A percentile compares a stretch with the other conserved stretches of the same genome.
These are phyloP conservation scores for Detonula confervacea DNA, from an alignment of 352 stramenopile species.

Conservation along the genomic window DNA sequence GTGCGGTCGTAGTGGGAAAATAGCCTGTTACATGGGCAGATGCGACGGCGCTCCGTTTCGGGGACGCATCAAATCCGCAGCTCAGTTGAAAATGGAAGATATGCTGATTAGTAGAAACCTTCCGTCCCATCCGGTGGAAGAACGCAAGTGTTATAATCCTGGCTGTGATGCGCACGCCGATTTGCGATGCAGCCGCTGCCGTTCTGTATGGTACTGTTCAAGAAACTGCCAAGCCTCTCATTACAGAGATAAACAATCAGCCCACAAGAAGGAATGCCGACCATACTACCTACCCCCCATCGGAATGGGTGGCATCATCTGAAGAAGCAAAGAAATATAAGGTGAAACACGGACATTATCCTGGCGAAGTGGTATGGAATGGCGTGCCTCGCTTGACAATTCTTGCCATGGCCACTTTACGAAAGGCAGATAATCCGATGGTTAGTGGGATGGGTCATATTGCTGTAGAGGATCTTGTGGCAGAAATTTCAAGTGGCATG, in stretches of 20 bases:
- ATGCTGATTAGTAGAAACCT: constrained; percentile 5
- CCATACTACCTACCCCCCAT: neutral
- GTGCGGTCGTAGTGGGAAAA: neutral
- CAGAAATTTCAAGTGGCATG: too few species aligned
- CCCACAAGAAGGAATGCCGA: neutral
- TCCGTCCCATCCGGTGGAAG: neutral
- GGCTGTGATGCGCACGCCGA: neutral
- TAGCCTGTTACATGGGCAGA: constrained; percentile 4
- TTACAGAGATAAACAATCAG: neutral
- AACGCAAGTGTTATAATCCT: constrained; percentile 9
- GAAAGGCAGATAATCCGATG: neutral
- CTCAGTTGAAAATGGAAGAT: neutral
- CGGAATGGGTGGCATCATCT: neutral
- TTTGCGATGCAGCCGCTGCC: neutral
- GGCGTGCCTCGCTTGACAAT: neutral
- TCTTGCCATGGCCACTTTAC: neutral
- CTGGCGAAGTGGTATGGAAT: constrained; percentile 3
- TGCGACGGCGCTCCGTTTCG: neutral
- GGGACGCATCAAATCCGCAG: neutral
- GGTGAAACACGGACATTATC: constrained; percentile 2
- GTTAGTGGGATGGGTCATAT: neutral
- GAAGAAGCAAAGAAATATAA: constrained; percentile 3
- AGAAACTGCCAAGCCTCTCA: neutral
- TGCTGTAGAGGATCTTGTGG: neutral
- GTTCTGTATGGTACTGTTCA: neutral